Conservation (phyloP, 176 grass and related monocot genomes). For the Alopecurus myosuroides region DNA sequence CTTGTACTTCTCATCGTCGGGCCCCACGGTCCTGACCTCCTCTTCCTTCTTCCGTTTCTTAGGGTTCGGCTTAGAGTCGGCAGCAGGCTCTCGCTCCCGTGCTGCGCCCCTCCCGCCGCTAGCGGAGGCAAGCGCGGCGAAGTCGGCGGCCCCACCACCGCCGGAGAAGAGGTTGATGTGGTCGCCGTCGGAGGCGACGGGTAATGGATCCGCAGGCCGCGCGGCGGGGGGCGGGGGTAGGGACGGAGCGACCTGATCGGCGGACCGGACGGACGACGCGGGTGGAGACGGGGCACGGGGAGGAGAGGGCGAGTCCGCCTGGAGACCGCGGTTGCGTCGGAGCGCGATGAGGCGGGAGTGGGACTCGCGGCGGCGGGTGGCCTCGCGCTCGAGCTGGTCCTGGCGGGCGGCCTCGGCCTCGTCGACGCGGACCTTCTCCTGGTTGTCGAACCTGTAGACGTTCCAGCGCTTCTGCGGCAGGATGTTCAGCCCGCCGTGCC, state of each 20-base stretch:
- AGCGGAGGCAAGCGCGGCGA: conserved; percentile 50
- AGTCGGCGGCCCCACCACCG: conserved; percentile 36
- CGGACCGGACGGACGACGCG: background rate
- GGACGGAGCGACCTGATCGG: background rate
- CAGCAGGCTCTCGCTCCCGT: conserved; percentile 14
- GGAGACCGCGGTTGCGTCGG: conserved; percentile 52
- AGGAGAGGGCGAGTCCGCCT: background rate
- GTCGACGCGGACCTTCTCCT: conserved; percentile 85
- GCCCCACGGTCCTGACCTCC: conserved; percentile 43
- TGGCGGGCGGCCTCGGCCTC: conserved; percentile 85
- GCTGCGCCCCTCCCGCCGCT: conserved; percentile 40
- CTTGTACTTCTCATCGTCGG: conserved; percentile 93
- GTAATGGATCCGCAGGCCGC: background rate
- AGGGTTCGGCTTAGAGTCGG: conserved; percentile 27
- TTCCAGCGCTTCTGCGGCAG: conserved; percentile 99
- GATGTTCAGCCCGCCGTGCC: conserved; percentile 91
- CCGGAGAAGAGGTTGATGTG: conserved; percentile 87
- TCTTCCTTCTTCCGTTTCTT: conserved; percentile 76
- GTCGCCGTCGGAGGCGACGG: conserved; percentile 19
- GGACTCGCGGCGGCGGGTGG: conserved; percentile 65
- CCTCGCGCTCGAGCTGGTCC: conserved; percentile 82
- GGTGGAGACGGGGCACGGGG: background rate
- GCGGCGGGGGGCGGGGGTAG: background rate
- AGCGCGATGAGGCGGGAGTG: conserved; percentile 65
- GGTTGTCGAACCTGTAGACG: conserved; percentile 94